Base-by-base conservation (phyloP, 2,329 filamentous ascomycete genomes). In the Cordyceps militaris region DNA sequence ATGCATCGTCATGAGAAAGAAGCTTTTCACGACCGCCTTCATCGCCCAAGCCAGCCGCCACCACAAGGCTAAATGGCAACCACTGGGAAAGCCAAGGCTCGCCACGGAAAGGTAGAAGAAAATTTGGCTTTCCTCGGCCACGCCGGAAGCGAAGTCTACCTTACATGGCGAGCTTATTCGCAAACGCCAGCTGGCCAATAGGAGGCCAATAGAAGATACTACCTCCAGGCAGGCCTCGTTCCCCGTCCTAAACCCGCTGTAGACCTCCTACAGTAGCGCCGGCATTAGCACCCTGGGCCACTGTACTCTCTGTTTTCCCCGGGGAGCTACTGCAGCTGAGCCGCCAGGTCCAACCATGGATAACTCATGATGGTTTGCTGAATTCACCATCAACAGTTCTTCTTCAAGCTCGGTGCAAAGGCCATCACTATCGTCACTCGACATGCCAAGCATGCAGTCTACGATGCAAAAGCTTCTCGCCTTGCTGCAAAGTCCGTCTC, bases 211-310 rank as follows among this genome's bases (percentile, higher is more conserved):
- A n/a, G 6, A 28, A 16, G 24, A 9, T 8, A 16, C 43, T 26
- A 26, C 16, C 8, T 19, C 34, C 32, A 50, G 21, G 7, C 19
- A 40, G 8, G 4, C 28, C 42, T 44, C 28, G 16, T 46, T 19
- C 5, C 21, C 51, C 51, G 51, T 40, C 14, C 42, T 54, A 54
- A 54, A 46, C 40, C 51, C 51, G 51, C 51, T 54, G 30, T 36
- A 54, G 21, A 46, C 51, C 51, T 28, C 42, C 42, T 46, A 14
- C 28, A 46, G n/a, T 14, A 11, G 13, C 40, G 3, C 24, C 2
- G n/a, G 40, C 51, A 44, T 28, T 54, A 54, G 42, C 40, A 30
- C 14, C 42, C 30, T 13, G 4, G 46, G 3, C 26, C 23, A 3
- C 34, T 24, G 8, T 24, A n/a, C 26, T 28, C 51, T 19, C 38